Evolutionary conservation across 306 rosid genomes (phyloP).

Genomic region (Corylus avellana): DNA sequence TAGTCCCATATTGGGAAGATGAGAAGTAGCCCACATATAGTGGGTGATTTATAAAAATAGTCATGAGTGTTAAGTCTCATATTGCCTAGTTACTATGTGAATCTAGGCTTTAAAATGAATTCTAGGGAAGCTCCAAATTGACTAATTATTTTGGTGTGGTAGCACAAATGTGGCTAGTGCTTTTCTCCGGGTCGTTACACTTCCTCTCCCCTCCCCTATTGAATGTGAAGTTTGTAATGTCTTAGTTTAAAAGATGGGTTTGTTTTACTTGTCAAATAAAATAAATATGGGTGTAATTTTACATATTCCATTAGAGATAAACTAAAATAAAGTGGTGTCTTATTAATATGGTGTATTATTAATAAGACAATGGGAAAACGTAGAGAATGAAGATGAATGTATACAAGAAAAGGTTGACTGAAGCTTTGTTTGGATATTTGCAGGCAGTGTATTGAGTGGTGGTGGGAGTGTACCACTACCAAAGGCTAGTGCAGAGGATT

Average conservation of each 20-base stretch:
- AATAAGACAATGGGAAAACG: neutral
- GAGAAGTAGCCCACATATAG: no score
- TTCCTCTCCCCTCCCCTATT: neutral
- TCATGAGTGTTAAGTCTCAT: no score
- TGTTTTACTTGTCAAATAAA: neutral
- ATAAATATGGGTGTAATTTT: neutral
- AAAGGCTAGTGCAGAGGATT: constrained; percentile 81
- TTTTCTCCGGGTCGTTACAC: no score
- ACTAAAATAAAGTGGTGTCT: neutral
- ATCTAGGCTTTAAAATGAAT: no score
- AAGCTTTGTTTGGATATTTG: constrained; percentile 19
- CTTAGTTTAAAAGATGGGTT: neutral
- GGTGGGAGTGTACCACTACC: constrained; percentile 94
- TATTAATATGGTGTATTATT: neutral
- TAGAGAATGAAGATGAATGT: constrained; percentile 3
- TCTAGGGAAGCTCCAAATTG: no score
- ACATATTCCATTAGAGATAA: neutral
- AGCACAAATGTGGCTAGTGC: no score
- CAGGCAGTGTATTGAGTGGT: constrained; percentile 97
- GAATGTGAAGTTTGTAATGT: neutral
- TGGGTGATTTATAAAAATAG: no score
- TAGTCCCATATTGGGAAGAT: no score
- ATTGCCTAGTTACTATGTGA: no score
- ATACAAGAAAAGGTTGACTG: constrained; percentile 10
- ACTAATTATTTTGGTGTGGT: no score